Base-by-base conservation (phyloP, 176 grass and related monocot species). In the Oryza officinalis region DNA sequence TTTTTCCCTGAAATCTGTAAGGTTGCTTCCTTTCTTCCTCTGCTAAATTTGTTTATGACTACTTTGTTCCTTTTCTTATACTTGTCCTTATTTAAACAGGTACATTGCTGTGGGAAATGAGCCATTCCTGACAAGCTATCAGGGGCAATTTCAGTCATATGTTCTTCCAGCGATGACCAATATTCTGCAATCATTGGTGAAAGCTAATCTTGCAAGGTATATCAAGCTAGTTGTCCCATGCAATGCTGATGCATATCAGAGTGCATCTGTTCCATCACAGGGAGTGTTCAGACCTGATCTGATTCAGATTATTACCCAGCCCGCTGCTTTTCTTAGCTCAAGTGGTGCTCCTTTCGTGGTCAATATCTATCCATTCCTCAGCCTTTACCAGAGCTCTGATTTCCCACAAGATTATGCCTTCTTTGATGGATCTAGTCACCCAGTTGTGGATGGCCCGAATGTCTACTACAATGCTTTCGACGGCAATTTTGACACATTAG, bases 351-450 rank as follows among this genome's bases (percentile, higher is more conserved):
- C 95, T 2, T 98, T 98, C 22, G 8, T 98, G 8, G 95, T 98
- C 63, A 98, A 98, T 82, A 98, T 98, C 40, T 98, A 98, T 54
- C 95, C 95, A 1, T 98, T 98, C 75, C 92, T 98, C 26, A 94
- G 92, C 85, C 92, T 98, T 30, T 98, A 95, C 64, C 95, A 98
- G 78, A 98, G 65, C 71, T 83, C 95, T 0, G 90, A 94, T 60
- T 98, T 98, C 59, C 95, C 95, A 50, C 88, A 98, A 89, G 95
- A 98, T 83, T 98, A 98, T 86, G 95, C 95, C 54, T 98, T 98
- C 69, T 98, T 98, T 22, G 92, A 89, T 54, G 95, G 95, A 64
- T 94, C 95, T 61, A 92, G 90, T 82, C 95, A 98, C 76, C 95
- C 95, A n/a, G 82, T 98, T 76, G 90, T 91, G 54, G 95, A 98